These are phyloP conservation scores for Alternaria angustiovoidea DNA, from an alignment of 2,329 filamentous ascomycete genomes.

Conservation along the genomic window DNA sequence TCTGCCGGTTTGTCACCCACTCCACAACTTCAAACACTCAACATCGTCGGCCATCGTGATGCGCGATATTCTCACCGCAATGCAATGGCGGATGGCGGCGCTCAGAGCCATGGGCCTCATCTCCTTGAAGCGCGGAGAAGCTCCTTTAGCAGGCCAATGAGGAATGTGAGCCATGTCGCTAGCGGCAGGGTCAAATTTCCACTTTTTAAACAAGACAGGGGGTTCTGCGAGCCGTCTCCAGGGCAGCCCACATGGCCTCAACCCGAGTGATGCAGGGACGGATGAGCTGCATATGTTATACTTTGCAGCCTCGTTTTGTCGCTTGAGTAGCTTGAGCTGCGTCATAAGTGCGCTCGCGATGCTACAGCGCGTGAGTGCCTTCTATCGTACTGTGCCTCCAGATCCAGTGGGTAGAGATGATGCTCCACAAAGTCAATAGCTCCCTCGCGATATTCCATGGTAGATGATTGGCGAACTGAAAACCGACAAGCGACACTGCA, in stretches of 20 bases:
- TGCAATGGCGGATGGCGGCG: constrained; percentile 15
- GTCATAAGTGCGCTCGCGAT: not conserved
- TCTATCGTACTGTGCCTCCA: not conserved
- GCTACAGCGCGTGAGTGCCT: not conserved
- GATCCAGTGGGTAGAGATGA: not conserved
- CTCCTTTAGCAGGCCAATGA: constrained; percentile 38
- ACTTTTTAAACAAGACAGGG: constrained; percentile 43
- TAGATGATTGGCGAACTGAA: not conserved
- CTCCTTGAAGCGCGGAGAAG: constrained; percentile 31
- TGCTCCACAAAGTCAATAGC: not conserved
- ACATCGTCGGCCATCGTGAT: not conserved
- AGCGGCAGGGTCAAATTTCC: constrained; percentile 39
- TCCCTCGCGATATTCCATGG: not conserved
- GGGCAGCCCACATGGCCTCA: constrained; percentile 10
- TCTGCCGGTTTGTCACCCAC: not conserved
- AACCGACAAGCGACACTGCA: constrained; percentile 20
- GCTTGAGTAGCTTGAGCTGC: not conserved
- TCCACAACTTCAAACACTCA: not conserved
- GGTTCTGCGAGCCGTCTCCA: constrained; percentile 24
- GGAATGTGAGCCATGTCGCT: not conserved
- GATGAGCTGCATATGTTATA: constrained; percentile 17
- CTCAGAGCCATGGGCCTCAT: constrained; percentile 24
- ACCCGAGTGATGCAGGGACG: constrained; percentile 14
- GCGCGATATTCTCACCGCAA: constrained; percentile 9
- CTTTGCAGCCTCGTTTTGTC: constrained; percentile 18